Base-by-base conservation (phyloP, 1,284 basidiomycete genomes). In the Ustilago esculenta region DNA sequence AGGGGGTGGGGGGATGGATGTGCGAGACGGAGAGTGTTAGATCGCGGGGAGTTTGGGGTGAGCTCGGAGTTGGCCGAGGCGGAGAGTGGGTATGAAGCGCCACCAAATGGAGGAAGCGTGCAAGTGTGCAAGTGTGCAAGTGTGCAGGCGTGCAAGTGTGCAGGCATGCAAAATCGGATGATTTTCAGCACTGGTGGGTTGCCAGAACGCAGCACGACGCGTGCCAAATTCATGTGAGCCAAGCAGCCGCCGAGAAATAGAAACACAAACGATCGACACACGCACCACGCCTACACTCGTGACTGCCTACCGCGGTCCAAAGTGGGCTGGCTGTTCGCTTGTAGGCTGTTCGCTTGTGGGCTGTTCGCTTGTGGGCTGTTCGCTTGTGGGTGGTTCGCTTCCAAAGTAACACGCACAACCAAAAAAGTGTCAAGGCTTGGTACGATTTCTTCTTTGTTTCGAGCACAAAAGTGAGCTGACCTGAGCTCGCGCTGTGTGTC, bases 371-470 rank as follows among this genome's bases (percentile, higher is more conserved):
- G n/a, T n/a, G n/a, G n/a, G n/a, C n/a, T n/a, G n/a, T n/a, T 23
- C n/a, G n/a, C n/a, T n/a, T n/a, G n/a, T n/a, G n/a, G n/a, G n/a
- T n/a, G n/a, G n/a, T n/a, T 23, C 20, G 30, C 39, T 55, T 47
- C 44, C 30, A 55, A 55, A 55, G 52, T 55, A 47, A 55, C 52
- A 55, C 52, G 43, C 43, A 37, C n/a, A n/a, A n/a, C n/a, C n/a
- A n/a, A n/a, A n/a, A n/a, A n/a, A n/a, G n/a, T n/a, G n/a, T n/a
- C n/a, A n/a, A n/a, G n/a, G n/a, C n/a, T n/a, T n/a, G n/a, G n/a
- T n/a, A n/a, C n/a, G n/a, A n/a, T n/a, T n/a, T n/a, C n/a, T n/a
- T n/a, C n/a, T n/a, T n/a, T n/a, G n/a, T n/a, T n/a, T 29, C 12
- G 27, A 29, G 27, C 27, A 29, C 6, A 21, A 10, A 23, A 10